Evolutionary conservation across 495 filamentous ascomycete species (phyloP), one percentile per base, ranked within the genome.

Genomic region (Neurospora sp.): DNA sequence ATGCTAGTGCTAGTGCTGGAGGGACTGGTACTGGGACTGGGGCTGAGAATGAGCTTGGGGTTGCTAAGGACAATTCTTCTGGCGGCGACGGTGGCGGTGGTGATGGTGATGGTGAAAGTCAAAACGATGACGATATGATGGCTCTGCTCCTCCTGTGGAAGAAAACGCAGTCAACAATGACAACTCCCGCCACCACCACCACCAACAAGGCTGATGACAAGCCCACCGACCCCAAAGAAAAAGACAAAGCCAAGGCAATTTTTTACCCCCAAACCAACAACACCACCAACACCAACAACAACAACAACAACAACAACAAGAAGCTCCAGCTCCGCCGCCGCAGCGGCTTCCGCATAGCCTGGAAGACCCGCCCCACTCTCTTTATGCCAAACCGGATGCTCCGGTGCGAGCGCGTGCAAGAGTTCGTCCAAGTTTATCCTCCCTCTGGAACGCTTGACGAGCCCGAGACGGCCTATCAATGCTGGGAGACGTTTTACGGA

Each of bases 401-500:
- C 38, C 74, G 72, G 6, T 75, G 74, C n/a, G 82, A 83, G 77
- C 74, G 82, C 31, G 77, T 82, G 69, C 80, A 82, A 74, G 81
- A 83, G 74, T 81, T 81, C 69, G 65, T 82, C 7, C 77, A 81
- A 39, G 71, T 39, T 0, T 68, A 59, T 8, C 10, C 68, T n/a
- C 68, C 42, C 31, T 48, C n/a, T 10, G 68, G 35, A 18, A 20
- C 53, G 0, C 73, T 14, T 16, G 79, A 70, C 14, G 73, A 70
- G 11, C 39, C 2, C 0, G 72, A 73, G 44, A 78, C 70, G 1
- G 72, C 73, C 37, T 83, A 83, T 61, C 31, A 20, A 10, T 79
- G 76, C 76, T 83, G 79, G 80, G 82, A 83, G 77, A 83, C 82
- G n/a, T 83, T 83, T 46, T 80, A 80, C 10, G 82, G 82, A 0